Base-by-base conservation (phyloP, 331 rosid species). In the Malus hybrid region DNA sequence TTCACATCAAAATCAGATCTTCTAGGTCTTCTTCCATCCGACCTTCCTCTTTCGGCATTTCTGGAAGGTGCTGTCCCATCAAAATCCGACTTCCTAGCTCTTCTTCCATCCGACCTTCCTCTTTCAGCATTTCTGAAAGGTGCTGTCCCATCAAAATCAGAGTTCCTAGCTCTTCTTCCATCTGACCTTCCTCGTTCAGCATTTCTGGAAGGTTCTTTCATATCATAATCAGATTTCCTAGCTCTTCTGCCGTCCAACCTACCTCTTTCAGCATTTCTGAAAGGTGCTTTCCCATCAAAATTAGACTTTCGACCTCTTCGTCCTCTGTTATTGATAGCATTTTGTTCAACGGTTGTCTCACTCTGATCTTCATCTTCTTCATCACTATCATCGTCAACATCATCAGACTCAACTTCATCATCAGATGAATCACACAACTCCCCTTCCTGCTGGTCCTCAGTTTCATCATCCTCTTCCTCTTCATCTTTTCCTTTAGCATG, bases 351-450 rank as follows among this genome's bases (percentile, higher is more conserved):
- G 13, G 0, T 42, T 42, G 13, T 71, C 39, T 6, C 50, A 54
- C 80, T 73, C 56, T 28, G 62, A 76, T 82, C 78, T 39, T 85
- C 83, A 67, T 78, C 56, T 19, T 62, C 84, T 31, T 67, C 67
- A 48, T 81, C 20, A 18, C 31, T 27, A 11, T 76, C 82, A 71
- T 24, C 13, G 6, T 68, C 79, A 28, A 27, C 31, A 42, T 86
- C 87, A 74, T 78, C 82, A 71, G 78, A 83, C 78, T 77, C 87
- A 62, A 31, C 67, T 62, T 84, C 93, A 27, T 67, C 80, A 22
- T 80, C 88, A 11, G 90, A 88, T 0, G 80, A 80, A 20, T 84
- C 85, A 42, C 10, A 10, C 73, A 69, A 32, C 36, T 75, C 86
- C 76, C 74, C 80, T 79, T 42, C 46, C 46, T 42, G 46, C 46